Evolutionary conservation across 1,139 yeast species (phyloP), one percentile per base, ranked within the genome.

Genomic region (Suhomyces chickasaworum): DNA sequence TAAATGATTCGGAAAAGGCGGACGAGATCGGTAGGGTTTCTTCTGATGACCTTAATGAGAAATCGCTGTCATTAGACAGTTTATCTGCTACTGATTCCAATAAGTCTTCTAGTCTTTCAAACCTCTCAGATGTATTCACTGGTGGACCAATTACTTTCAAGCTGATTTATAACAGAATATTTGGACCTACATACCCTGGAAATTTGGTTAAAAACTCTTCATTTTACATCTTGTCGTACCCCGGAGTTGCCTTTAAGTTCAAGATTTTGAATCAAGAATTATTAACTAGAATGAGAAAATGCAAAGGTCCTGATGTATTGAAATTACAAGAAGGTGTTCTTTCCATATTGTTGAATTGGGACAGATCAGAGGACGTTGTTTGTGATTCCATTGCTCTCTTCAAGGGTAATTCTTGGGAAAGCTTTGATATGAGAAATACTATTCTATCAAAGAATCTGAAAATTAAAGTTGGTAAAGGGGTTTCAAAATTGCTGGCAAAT

Each of bases 131-230:
- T n/a, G 13, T 21, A 2, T 18, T 37, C 3, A 12, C 18, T 12
- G 33, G 33, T 1, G 16, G 50, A 10, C 27, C 25, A 36, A 68
- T 64, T 29, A 66, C 62, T 31, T 67, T 79, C 48, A 74, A 73
- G 42, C 61, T 67, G 27, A 69, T 82, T 7, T 83, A 83, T 60
- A 80, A 81, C 55, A 77, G 74, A 55, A 67, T 75, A 2, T 80
- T 83, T 60, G 88, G 88, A 0, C 86, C 86, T 2, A 82, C 87
- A 0, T 80, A 78, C 49, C 84, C 85, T 0, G 87, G 87, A 0
- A 61, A 54, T 40, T 53, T 69, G 15, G 51, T 54, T 33, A 32
- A 30, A 10, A 44, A 51, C 3, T 43, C 48, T 9, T 44, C 47
- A 0, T 46, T 50, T n/a, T 80, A 77, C 51, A 60, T 71, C 6